phyloP scores from a whole-genome alignment of 441 rosid genomes.

The Manihot esculenta region DNA sequence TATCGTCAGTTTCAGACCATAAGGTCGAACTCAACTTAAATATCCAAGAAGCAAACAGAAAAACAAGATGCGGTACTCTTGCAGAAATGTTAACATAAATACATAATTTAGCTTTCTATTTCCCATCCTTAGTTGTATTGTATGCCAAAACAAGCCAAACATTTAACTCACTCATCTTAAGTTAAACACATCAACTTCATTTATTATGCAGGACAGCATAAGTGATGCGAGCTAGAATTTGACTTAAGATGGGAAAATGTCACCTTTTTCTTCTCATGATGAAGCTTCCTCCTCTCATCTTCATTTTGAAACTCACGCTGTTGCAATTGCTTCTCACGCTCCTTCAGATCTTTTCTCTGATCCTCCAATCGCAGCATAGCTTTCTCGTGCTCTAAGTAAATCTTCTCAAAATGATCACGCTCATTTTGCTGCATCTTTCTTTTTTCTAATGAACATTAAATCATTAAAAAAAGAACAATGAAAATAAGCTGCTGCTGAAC shows the following conservation, averaged over 20 bases:
- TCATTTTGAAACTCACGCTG: constrained; percentile 49
- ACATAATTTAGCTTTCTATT: not conserved
- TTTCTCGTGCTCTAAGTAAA: constrained; percentile 45
- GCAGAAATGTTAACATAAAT: not conserved
- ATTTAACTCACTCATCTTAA: too few species aligned
- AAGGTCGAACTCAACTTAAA: not conserved
- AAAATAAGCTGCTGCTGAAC: not conserved
- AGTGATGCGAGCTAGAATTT: not conserved
- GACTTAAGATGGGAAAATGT: constrained; percentile 13
- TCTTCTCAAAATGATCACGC: constrained; percentile 41
- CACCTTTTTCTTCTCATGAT: constrained; percentile 55
- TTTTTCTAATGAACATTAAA: constrained; percentile 40
- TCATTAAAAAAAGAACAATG: not conserved
- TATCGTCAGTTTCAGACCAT: not conserved
- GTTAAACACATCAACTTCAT: not conserved
- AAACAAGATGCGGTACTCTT: not conserved
- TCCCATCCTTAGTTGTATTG: not conserved
- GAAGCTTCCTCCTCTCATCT: constrained; percentile 45
- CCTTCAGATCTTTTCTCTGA: constrained; percentile 38
- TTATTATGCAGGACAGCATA: not conserved
- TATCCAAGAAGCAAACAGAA: not conserved
- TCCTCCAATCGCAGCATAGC: constrained; percentile 32
- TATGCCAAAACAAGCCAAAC: not conserved
- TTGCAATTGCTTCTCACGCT: constrained; percentile 45
- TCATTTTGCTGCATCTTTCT: constrained; percentile 46